These are phyloP conservation scores for Rhinocladiella mackenziei DNA, from an alignment of 2,329 filamentous ascomycete species.

Conservation along the genomic window DNA sequence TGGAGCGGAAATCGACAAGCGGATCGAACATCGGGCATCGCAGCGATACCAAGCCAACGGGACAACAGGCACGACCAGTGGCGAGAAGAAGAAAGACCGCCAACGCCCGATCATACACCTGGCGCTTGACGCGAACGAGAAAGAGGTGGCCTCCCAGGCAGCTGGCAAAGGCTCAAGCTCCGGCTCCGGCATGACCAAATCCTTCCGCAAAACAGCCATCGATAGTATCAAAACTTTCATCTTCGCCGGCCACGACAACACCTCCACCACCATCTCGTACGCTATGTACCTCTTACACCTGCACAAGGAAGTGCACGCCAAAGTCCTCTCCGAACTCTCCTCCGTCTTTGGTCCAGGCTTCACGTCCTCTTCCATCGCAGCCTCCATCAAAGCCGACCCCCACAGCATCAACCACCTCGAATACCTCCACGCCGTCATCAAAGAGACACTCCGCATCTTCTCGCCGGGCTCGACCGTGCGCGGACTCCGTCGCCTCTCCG, in stretches of 20 bases:
- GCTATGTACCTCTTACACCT: slow-evolving; percentile 40
- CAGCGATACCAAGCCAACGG: background rate
- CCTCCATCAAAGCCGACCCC: slow-evolving; percentile 41
- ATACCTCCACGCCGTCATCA: slow-evolving; percentile 52
- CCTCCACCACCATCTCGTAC: slow-evolving; percentile 31
- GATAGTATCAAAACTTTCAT: slow-evolving; percentile 34
- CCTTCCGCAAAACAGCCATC: slow-evolving; percentile 20
- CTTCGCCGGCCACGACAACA: slow-evolving; percentile 32
- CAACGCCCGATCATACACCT: slow-evolving; percentile 26
- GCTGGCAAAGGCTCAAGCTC: background rate
- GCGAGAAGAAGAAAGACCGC: slow-evolving; percentile 17
- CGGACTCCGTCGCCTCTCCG: slow-evolving; percentile 6
- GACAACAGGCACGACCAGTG: no score
- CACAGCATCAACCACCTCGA: slow-evolving; percentile 49
- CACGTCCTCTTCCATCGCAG: slow-evolving; percentile 33
- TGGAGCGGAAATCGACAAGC: slow-evolving; percentile 22
- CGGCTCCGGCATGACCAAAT: slow-evolving; percentile 4
- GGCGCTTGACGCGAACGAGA: slow-evolving; percentile 27
- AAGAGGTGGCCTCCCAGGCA: slow-evolving; percentile 11
- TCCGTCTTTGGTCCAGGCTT: slow-evolving; percentile 47
- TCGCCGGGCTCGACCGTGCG: slow-evolving; percentile 37
- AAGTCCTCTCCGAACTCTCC: slow-evolving; percentile 49
- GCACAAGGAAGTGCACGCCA: slow-evolving; percentile 33
- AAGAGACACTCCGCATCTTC: slow-evolving; percentile 52
- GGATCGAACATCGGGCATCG: slow-evolving; percentile 7